Conservation (phyloP, 2,329 filamentous ascomycete genomes). For the Trichoderma polysporum region DNA sequence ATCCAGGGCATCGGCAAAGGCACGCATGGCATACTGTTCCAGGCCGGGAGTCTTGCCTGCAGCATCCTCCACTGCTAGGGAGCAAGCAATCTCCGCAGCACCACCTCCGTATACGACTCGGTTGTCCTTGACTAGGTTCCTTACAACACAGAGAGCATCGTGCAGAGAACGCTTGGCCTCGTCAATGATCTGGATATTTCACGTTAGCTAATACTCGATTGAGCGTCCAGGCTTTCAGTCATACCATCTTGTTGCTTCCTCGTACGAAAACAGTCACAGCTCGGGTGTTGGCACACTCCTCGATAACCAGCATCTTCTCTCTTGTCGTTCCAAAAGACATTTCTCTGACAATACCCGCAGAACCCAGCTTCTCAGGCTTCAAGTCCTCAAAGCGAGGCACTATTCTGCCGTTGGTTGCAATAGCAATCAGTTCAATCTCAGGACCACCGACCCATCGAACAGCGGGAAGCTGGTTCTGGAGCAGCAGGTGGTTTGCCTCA, state of each 20-base stretch:
- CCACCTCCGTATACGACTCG: constrained; percentile 97
- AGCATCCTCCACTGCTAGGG: constrained; percentile 90
- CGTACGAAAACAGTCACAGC: constrained; percentile 95
- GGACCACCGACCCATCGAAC: constrained; percentile 98
- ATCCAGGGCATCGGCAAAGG: constrained; percentile 93
- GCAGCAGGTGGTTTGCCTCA: constrained; percentile 93
- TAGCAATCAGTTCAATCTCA: constrained; percentile 97
- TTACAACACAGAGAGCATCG: constrained; percentile 94
- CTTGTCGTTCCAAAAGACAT: constrained; percentile 96
- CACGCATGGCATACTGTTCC: constrained; percentile 98
- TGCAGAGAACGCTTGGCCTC: constrained; percentile 97
- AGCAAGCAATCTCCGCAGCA: constrained; percentile 95
- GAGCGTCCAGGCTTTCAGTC: constrained; percentile 28
- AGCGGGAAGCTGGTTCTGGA: constrained; percentile 93
- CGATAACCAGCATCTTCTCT: constrained; percentile 99
- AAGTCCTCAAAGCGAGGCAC: constrained; percentile 97
- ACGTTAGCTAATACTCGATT: constrained; percentile 24
- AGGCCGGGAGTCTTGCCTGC: constrained; percentile 94
- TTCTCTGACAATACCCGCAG: constrained; percentile 84
- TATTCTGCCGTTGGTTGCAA: constrained; percentile 96
- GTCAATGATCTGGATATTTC: constrained; percentile 76
- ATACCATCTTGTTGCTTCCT: constrained; percentile 98
- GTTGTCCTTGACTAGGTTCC: constrained; percentile 94
- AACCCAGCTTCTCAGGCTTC: constrained; percentile 85
- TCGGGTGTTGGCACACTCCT: constrained; percentile 96